phyloP scores from a whole-genome alignment of 2,329 filamentous ascomycete genomes.

The Apiospora hydei region DNA sequence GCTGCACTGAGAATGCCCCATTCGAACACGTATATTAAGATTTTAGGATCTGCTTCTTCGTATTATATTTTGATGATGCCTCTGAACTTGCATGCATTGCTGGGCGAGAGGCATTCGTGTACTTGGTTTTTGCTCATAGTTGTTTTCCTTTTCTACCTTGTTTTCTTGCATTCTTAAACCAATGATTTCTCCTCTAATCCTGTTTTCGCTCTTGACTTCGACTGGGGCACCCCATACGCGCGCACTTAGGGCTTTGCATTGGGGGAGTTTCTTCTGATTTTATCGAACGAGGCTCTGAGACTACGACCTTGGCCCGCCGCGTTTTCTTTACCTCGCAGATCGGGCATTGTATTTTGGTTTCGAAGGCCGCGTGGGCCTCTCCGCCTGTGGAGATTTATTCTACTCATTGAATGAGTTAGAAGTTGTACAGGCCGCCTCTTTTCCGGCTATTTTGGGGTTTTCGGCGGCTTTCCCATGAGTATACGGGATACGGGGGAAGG shows the following conservation, averaged over 20 bases:
- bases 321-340: constrained; percentile 7
- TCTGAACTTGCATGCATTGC: constrained; percentile 15
- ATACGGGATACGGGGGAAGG: constrained; percentile 14
- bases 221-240: constrained; percentile 28
- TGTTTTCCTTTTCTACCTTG: not conserved
- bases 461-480: not conserved
- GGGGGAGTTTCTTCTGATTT: constrained; percentile 34
- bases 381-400: not conserved
- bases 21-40: constrained; percentile 19
- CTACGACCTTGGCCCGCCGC: not conserved
- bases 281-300: not conserved
- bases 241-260: constrained; percentile 36
- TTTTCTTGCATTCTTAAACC: constrained; percentile 7
- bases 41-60: constrained; percentile 11
- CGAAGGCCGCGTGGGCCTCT: not conserved
- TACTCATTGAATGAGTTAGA: constrained; percentile 25
- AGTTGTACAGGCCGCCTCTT: not conserved
- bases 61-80: constrained; percentile 19
- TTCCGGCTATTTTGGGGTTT: not conserved
- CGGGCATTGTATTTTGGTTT: constrained; percentile 20
- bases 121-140: not conserved
- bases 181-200: constrained; percentile 16
- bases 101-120: constrained; percentile 4
- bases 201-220: constrained; percentile 4
- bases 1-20: not conserved